Evolutionary conservation across 2,329 filamentous ascomycete genomes (phyloP), one percentile per base, ranked within the genome.

Genomic region (Pseudocercospora fijiensis): DNA sequence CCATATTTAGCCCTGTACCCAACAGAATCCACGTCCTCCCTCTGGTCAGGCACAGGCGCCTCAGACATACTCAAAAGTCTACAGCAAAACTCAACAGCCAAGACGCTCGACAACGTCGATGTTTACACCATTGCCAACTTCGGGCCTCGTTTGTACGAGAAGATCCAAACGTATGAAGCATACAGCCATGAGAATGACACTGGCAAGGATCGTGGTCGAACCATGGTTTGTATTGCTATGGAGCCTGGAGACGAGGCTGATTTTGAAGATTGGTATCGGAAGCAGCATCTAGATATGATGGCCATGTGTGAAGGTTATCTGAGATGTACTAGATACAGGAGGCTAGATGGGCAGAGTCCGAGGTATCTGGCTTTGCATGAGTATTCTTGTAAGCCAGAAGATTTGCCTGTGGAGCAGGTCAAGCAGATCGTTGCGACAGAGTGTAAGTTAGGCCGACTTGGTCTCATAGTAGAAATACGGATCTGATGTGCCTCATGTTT

Each of bases 201-300:
- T 33, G 61, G 64, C 20, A 30, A 45, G 18, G 60, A 53, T 13
- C 55, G 61, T 7, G 62, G 58, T 20, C 33, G 57, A 53, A 63
- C 65, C 1, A 43, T 69, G 18, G 57, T 65, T 16, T 63, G 62
- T 33, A 64, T 71, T 1, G 62, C 60, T 2, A 69, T 72, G 62
- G 71, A 70, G 51, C 68, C 71, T 4, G 70, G 65, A 9, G 58
- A 51, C 7, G 72, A 72, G n/a, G 57, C 58, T 1, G 69, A 72
- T 16, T 67, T 72, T 41, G 70, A 73, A 22, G 69, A 68, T 20
- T 74, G 70, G 71, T 72, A 74, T 57, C 62, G 70, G 24, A 72
- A 69, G 66, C 69, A 73, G 64, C 65, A 71, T 61, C 65, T 71
- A 13, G 66, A 69, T 30, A 71, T 67, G 67, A 33, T 70, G 27